phyloP scores from a whole-genome alignment of 192 early-diverging fungal species.

The Coemansia sp. region DNA sequence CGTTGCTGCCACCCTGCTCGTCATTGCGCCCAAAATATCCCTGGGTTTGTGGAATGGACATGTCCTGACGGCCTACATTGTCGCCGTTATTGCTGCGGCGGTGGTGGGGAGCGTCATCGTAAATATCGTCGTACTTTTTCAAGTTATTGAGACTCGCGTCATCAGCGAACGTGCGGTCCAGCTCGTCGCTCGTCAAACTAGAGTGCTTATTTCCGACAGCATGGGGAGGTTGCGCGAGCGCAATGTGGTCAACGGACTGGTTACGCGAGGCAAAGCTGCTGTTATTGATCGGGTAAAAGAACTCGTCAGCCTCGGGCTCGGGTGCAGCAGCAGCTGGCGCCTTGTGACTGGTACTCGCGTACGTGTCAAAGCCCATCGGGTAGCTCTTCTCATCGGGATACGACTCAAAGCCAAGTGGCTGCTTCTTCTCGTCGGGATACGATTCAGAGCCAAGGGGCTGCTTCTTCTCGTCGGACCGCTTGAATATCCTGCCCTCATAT shows the following conservation, averaged over 20 bases:
- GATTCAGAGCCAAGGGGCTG: background rate
- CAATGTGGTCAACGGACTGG: background rate
- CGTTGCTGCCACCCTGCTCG: background rate
- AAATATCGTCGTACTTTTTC: constrained; percentile 4
- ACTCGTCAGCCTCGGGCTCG: constrained; percentile 3
- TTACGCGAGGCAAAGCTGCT: constrained; percentile 3
- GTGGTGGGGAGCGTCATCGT: background rate
- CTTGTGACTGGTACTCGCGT: constrained; percentile 8
- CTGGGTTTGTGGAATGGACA: background rate
- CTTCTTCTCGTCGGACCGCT: background rate
- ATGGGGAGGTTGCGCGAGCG: background rate
- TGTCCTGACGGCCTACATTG: constrained; percentile 10
- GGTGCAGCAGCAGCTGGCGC: background rate
- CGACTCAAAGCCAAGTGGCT: background rate
- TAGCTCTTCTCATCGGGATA: background rate
- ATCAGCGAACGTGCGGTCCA: constrained; percentile 1
- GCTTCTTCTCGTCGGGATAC: constrained; percentile 5
- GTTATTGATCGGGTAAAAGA: constrained; percentile 5
- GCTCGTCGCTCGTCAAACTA: background rate
- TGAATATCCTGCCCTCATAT: constrained; percentile 5
- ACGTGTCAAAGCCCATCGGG: constrained; percentile 5
- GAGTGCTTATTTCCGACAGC: background rate
- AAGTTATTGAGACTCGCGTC: background rate
- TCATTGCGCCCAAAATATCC: background rate
- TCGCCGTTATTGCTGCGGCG: background rate